A percentile compares a stretch with the other conserved stretches of the same genome.
These are phyloP conservation scores for Leptodontidium sp. DNA, from an alignment of 2,329 filamentous ascomycete species.

Conservation along the genomic window DNA sequence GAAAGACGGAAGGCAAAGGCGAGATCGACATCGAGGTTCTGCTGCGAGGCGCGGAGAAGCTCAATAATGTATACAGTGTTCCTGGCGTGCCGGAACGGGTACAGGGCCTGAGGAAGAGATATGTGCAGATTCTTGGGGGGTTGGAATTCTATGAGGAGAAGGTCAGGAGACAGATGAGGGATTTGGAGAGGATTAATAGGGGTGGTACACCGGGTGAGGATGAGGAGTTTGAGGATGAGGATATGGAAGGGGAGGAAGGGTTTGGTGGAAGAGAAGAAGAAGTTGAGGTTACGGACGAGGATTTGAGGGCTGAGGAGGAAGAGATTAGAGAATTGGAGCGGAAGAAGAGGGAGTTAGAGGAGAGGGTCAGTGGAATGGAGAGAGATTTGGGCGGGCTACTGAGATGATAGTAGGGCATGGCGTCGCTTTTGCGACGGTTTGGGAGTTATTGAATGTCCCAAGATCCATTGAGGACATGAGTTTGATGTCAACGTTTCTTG, in stretches of 20 bases:
- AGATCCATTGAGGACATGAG: neutral
- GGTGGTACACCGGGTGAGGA: conserved; percentile 64
- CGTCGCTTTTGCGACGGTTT: neutral
- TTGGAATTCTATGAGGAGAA: conserved; percentile 81
- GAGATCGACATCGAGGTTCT: conserved; percentile 89
- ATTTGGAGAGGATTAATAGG: conserved; percentile 77
- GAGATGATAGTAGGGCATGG: conserved; percentile 36
- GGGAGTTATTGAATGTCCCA: neutral
- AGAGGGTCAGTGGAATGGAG: conserved; percentile 72
- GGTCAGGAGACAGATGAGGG: conserved; percentile 77
- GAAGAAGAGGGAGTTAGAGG: conserved; percentile 68
- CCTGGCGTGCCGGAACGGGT: conserved; percentile 83
- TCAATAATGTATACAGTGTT: conserved; percentile 87
- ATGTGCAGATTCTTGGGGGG: conserved; percentile 76
- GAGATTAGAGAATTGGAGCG: conserved; percentile 68
- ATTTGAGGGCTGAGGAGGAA: conserved; percentile 73
- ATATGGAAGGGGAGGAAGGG: conserved; percentile 58
- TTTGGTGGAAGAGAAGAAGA: conserved; percentile 48
- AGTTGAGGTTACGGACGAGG: conserved; percentile 69
- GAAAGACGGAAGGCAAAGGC: conserved; percentile 63
- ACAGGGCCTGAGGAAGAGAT: conserved; percentile 72
- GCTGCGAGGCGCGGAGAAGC: conserved; percentile 85
- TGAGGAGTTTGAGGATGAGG: conserved; percentile 60
- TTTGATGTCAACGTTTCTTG: neutral
- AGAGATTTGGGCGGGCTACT: conserved; percentile 68